Evolutionary conservation across 2,329 filamentous ascomycete species (phyloP), one percentile per base, ranked within the genome.

Genomic region (Neopestalotiopsis clavispora): DNA sequence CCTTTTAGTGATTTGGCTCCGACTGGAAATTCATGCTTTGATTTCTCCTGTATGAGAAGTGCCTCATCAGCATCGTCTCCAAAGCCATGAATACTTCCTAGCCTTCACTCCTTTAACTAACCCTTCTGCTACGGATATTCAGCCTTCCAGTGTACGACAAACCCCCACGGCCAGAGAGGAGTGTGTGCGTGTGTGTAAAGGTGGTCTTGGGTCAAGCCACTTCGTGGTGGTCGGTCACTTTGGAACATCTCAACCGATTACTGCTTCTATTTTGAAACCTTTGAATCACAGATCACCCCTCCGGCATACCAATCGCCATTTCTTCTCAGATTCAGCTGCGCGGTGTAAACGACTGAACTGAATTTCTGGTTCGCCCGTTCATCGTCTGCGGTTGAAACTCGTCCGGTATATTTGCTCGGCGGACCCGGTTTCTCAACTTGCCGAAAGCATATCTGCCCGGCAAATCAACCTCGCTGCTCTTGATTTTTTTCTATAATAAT

Each of bases 41-140:
- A 40, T 63, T 38, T 28, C 40, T 60, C 45, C 32, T 67, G 66
- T 57, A 52, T 62, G 66, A 63, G 66, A 67, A 67, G 66, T 67
- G 66, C 58, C 45, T 63, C 66, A 67, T 61, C 66, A 63, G 58
- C 66, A 63, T 67, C 30, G 13, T 23, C 23, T 62, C 40, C 58
- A 56, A 42, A 62, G 59, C 57, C 66, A 67, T 67, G 66, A 67
- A 63, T 28, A 63, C 34, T 49, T 62, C 23, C 57, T 67, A 52
- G 59, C 40, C 61, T 32, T 52, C 66, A 62, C 65, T 59, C 65
- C 65, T 61, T 67, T 28, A 28, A 56, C 17, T 52, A 52, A 67
- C 65, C 52, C 52, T 59, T 60, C 64, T 42, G 32, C 59, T 62
- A n/a, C 59, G 59, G 32, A 42, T 62, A 34, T 40, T 32, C 32